Conservation (phyloP, 2,329 filamentous ascomycete species). For the Colletotrichum orchidophilum region DNA sequence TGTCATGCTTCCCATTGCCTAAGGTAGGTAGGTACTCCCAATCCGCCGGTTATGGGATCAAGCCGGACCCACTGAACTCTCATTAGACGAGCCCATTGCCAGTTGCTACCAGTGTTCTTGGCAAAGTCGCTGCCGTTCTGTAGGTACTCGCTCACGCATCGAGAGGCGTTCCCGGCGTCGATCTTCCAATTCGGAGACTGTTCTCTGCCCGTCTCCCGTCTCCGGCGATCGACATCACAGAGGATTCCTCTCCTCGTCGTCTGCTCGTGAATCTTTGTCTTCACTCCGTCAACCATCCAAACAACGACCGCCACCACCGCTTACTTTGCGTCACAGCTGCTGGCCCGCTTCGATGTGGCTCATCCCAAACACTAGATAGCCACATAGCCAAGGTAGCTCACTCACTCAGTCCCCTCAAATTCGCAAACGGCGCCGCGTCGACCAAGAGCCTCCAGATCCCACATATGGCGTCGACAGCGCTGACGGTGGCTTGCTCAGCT, state of each 20-base stretch:
- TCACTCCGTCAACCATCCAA: neutral
- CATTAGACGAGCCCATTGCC: too few species aligned
- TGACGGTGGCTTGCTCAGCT: neutral
- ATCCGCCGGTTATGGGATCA: constrained; percentile 1
- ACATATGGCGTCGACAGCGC: constrained; percentile 8
- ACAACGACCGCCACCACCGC: neutral
- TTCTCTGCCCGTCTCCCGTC: constrained; percentile 22
- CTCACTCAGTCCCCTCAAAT: constrained; percentile 3
- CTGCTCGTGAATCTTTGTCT: neutral
- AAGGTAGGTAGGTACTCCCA: too few species aligned
- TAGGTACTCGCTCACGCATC: constrained; percentile 14
- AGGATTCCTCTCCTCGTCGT: neutral
- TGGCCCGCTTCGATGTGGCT: constrained; percentile 17
- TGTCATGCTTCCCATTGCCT: constrained; percentile 6
- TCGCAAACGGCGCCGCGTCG: constrained; percentile 24
- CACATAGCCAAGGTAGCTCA: too few species aligned
- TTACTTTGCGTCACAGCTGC: constrained; percentile 12
- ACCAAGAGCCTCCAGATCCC: neutral
- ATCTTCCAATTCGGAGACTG: neutral
- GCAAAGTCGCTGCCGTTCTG: neutral
- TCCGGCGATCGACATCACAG: constrained; percentile 4
- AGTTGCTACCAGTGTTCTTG: neutral
- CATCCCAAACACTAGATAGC: constrained; percentile 5
- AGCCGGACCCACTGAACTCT: constrained; percentile 4
- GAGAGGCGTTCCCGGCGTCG: constrained; percentile 12